Evolutionary conservation across 768 basidiomycete genomes (phyloP).

Genomic region (Naganishia randhawae): DNA sequence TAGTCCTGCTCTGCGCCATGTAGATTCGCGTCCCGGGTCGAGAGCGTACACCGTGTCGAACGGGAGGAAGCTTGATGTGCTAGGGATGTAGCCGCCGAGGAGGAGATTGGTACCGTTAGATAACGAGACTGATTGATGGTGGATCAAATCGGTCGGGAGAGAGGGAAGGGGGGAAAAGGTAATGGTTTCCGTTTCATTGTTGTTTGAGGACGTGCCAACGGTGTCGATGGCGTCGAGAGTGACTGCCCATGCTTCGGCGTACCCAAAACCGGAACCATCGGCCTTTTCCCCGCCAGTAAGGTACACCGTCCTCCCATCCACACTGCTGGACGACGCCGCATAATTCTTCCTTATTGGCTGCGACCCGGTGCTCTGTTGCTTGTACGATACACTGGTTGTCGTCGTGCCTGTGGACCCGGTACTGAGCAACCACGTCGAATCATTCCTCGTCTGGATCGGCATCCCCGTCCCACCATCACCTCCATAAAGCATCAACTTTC

Average conservation of each 20-base stretch:
- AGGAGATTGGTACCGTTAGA: slow-evolving; percentile 66
- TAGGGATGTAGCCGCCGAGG: slow-evolving; percentile 63
- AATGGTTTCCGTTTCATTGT: too few species aligned
- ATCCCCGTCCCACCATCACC: slow-evolving; percentile 64
- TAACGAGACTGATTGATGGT: slow-evolving; percentile 69
- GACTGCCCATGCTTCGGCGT: slow-evolving; percentile 66
- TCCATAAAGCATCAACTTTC: slow-evolving; percentile 65
- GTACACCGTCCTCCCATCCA: slow-evolving; percentile 58
- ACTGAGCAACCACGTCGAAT: slow-evolving; percentile 62
- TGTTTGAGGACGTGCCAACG: too few species aligned
- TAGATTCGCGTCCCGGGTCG: slow-evolving; percentile 53
- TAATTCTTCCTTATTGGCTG: slow-evolving; percentile 74
- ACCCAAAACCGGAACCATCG: slow-evolving; percentile 68
- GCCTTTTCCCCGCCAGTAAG: slow-evolving; percentile 74
- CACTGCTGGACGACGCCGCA: slow-evolving; percentile 61
- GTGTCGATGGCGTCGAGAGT: too few species aligned
- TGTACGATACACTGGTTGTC: slow-evolving; percentile 51
- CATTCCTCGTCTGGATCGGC: slow-evolving; percentile 57
- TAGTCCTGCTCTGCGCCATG: slow-evolving; percentile 60
- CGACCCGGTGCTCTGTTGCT: slow-evolving; percentile 57
- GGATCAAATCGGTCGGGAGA: slow-evolving; percentile 65
- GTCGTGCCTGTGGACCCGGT: slow-evolving; percentile 35
- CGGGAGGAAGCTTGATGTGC: slow-evolving; percentile 53
- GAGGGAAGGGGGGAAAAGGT: slow-evolving; percentile 61
- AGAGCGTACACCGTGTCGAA: slow-evolving; percentile 61